Base-by-base conservation (phyloP, 352 stramenopile genomes). In the Globisporangium nunn region DNA sequence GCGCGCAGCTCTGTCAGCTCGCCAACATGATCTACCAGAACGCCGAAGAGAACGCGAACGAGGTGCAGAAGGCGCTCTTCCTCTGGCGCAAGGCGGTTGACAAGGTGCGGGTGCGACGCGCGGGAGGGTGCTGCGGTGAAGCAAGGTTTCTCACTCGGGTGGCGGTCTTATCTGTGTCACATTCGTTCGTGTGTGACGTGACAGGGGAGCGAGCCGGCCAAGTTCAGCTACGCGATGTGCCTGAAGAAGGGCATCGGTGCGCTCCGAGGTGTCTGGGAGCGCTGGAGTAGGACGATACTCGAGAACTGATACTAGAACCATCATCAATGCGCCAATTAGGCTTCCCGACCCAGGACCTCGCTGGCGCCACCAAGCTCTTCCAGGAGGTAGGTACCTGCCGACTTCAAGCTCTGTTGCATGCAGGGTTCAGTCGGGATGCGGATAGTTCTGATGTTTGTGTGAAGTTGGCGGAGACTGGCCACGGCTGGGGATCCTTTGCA, bases 11-110 rank as follows among this genome's bases (percentile, higher is more conserved):
- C 44, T 87, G 83, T 44, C 76, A 78, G 2, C 60, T 94, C 15
- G 85, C 75, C 52, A 90, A 91, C 62, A 84, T 91, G 71, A 89
- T 94, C 54, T 94, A 88, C 72, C 78, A 77, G 59, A 94, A 94
- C 50, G 68, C 78, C 2, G 67, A 70, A 6, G 72, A 75, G 37
- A 86, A 85, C 31, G 54, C 71, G 2, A 61, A 69, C 47, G 81
- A 91, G 57, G 66, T 86, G 30, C 68, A 89, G 46, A 93, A 91
- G 61, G 77, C 84, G 50, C 63, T 89, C 41, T 76, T 84, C 33
- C 63, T 92, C 6, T 94, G 85, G 85, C 82, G 76, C 39, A 87
- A 86, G 15, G 85, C 82, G 35, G 91, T 92, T 71, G 78, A 92
- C 29, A 88, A 87, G 61, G 78, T 85, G 28, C 6, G 49, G 12